These are phyloP conservation scores for Pseudogymnoascus verrucosus DNA, from an alignment of 2,329 filamentous ascomycete genomes.

Conservation along the genomic window DNA sequence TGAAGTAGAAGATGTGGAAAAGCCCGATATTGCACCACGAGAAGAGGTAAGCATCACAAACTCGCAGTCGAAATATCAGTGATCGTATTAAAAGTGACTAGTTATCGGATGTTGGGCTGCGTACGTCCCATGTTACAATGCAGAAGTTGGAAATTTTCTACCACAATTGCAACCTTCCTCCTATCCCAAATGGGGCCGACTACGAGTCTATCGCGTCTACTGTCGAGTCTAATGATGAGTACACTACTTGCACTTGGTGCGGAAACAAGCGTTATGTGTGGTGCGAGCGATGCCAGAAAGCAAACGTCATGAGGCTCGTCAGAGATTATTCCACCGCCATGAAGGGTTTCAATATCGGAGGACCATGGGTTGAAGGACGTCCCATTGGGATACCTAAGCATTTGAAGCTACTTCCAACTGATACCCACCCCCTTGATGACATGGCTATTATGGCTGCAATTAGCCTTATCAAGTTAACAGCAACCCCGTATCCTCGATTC, in stretches of 20 bases:
- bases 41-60: neutral
- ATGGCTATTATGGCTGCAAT: conserved; percentile 25
- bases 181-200: neutral
- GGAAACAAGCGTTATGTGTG: neutral
- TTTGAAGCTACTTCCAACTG: conserved; percentile 22
- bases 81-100: neutral
- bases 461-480: conserved; percentile 25
- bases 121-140: conserved; percentile 2
- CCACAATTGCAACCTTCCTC: neutral
- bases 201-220: neutral
- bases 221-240: neutral
- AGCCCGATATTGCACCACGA: neutral
- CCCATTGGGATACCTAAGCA: neutral
- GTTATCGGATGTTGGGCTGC: conserved; percentile 1
- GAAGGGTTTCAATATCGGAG: conserved; percentile 7
- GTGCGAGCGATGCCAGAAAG: neutral
- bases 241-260: neutral
- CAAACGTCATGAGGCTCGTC: neutral
- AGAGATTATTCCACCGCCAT: conserved; percentile 5
- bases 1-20: neutral
- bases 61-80: neutral
- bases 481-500: conserved; percentile 7
- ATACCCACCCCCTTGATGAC: conserved; percentile 29
- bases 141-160: conserved; percentile 9
- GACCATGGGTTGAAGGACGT: neutral